Percentiles rank a stretch among this genome's conserved stretches.
Evolutionary conservation across 345 rosid genomes (phyloP).

Genomic region (Triadica sebifera): DNA sequence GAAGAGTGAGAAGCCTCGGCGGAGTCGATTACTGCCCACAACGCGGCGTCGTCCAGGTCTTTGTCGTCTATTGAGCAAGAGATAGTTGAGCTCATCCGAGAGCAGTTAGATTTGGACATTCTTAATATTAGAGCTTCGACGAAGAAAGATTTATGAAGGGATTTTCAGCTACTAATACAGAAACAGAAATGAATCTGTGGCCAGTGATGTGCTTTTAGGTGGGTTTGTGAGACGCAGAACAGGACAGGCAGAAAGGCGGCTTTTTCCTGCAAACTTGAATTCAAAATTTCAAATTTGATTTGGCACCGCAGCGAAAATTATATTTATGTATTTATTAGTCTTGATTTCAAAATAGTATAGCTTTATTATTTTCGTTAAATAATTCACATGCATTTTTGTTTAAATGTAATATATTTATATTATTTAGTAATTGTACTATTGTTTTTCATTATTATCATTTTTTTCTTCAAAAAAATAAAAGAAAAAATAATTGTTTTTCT

Average conservation of each 20-base stretch:
- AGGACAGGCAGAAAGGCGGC: not conserved
- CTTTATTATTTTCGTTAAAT: too few relatives aligned
- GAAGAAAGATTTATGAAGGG: not conserved
- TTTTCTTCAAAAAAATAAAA: too few relatives aligned
- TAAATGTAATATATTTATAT: too few relatives aligned
- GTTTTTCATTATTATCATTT: too few relatives aligned
- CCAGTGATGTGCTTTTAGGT: not conserved
- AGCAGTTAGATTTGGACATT: not conserved
- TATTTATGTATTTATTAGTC: too few relatives aligned
- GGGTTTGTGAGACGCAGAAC: not conserved
- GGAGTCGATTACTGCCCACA: slow-evolving; percentile 94
- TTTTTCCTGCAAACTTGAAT: not conserved
- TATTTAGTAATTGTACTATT: too few relatives aligned
- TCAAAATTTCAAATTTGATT: not conserved
- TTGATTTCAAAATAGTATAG: too few relatives aligned
- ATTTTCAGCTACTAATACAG: not conserved
- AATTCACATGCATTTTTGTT: too few relatives aligned
- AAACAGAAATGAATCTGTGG: not conserved
- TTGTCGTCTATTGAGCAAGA: slow-evolving; percentile 59
- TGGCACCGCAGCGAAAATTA: too few relatives aligned
- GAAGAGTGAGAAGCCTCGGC: slow-evolving; percentile 69
- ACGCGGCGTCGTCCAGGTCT: slow-evolving; percentile 86
- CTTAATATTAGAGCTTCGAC: too few relatives aligned
- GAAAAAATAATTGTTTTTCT: too few relatives aligned
- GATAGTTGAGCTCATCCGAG: slow-evolving; percentile 20